A percentile compares a stretch with the other conserved stretches of the same genome.
phyloP scores from a whole-genome alignment of 1,284 basidiomycete genomes.

The Mycena sp. region DNA sequence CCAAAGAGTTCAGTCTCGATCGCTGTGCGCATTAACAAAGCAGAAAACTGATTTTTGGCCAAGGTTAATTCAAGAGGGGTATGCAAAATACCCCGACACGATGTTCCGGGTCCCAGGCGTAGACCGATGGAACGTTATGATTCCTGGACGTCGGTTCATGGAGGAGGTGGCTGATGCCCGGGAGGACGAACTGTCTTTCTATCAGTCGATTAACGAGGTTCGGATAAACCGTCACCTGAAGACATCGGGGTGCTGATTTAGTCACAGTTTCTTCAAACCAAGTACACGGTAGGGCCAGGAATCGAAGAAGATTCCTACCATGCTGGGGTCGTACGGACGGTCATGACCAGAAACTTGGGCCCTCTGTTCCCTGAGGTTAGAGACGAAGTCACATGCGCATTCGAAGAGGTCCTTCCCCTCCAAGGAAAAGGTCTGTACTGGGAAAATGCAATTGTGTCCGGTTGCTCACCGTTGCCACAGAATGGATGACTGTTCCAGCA shows the following conservation, averaged over 20 bases:
- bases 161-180: slow-evolving; percentile 50
- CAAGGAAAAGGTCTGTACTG: slow-evolving; percentile 35
- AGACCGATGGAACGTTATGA: slow-evolving; percentile 32
- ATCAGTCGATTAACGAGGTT: slow-evolving; percentile 46
- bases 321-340: slow-evolving; percentile 42
- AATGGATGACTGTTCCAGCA: slow-evolving; percentile 49
- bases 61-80: slow-evolving; percentile 29
- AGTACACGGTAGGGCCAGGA: slow-evolving; percentile 49
- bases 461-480: slow-evolving; percentile 36
- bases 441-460: background rate
- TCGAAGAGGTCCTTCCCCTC: slow-evolving; percentile 43
- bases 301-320: slow-evolving; percentile 49
- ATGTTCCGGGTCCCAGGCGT: slow-evolving; percentile 30
- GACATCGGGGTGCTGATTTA: background rate
- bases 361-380: slow-evolving; percentile 47
- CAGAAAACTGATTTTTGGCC: too few relatives aligned
- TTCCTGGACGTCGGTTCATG: slow-evolving; percentile 43
- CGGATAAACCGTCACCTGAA: slow-evolving; percentile 30
- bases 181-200: slow-evolving; percentile 49
- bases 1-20: slow-evolving; percentile 19
- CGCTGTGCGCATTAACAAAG: too few relatives aligned
- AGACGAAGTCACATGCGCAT: slow-evolving; percentile 49
- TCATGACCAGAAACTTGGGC: slow-evolving; percentile 49
- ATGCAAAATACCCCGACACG: slow-evolving; percentile 29
- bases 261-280: slow-evolving; percentile 41